phyloP scores from a whole-genome alignment of 495 filamentous ascomycete genomes.

The Neurospora terricola region DNA sequence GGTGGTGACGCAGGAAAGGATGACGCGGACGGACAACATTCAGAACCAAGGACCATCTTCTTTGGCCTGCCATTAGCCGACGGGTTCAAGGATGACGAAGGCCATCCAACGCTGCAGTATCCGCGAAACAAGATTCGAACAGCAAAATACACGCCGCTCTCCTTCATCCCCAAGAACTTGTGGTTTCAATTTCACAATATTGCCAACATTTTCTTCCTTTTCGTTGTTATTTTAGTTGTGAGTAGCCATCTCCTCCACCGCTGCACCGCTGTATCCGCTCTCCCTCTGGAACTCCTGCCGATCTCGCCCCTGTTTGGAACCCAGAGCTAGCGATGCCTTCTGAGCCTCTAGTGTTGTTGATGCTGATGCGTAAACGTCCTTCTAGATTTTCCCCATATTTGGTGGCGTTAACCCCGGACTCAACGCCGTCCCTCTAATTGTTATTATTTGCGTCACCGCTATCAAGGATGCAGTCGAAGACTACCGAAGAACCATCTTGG shows the following conservation, averaged over 20 bases:
- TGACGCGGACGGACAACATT: constrained; percentile 19
- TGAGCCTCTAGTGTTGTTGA: not conserved
- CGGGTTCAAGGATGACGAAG: constrained; percentile 74
- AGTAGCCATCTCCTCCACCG: constrained; percentile 23
- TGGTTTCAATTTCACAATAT: constrained; percentile 98
- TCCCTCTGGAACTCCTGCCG: not conserved
- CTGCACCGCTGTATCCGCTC: not conserved
- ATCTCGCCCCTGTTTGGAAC: not conserved
- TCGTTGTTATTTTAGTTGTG: constrained; percentile 90
- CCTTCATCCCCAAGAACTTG: constrained; percentile 95
- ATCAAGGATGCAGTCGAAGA: constrained; percentile 98
- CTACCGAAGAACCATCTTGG: constrained; percentile 82
- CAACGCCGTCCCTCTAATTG: constrained; percentile 83
- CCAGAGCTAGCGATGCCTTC: constrained; percentile 2
- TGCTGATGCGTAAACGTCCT: constrained; percentile 1
- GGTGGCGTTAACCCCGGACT: constrained; percentile 84
- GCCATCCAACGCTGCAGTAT: constrained; percentile 57
- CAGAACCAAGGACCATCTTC: constrained; percentile 46
- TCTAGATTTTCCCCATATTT: constrained; percentile 91
- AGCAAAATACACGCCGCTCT: constrained; percentile 90
- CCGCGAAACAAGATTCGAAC: constrained; percentile 95
- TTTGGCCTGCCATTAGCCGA: constrained; percentile 80
- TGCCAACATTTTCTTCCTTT: constrained; percentile 96
- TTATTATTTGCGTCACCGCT: constrained; percentile 85
- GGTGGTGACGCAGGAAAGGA: constrained; percentile 22